Base-by-base conservation (phyloP, 805 yeast genomes). In the Millerago galiae region DNA sequence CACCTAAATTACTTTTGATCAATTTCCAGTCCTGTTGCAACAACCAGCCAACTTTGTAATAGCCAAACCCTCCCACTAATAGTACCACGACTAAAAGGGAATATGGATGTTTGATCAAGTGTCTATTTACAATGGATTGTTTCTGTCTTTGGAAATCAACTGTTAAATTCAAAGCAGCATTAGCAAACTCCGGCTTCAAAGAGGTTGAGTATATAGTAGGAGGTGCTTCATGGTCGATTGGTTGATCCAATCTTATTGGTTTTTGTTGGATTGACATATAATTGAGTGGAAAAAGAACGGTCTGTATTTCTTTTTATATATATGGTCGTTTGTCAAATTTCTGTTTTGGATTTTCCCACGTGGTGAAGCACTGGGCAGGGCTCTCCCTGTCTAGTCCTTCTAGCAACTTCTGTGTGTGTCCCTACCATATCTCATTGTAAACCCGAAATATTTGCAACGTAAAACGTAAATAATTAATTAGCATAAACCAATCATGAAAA, bases 141-240 rank as follows among this genome's bases (percentile, higher is more conserved):
- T 51, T 51, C 40, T 56, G 60, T 41, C 61, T 54, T 27, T 48
- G 53, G 50, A 55, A 77, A 57, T 84, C 93, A 44, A 84, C 77
- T 26, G 81, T 77, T 45, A 83, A 61, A 44, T 76, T 79, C 42
- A 81, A 55, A 1, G 81, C 75, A 10, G 84, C 84, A 35, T 75
- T 74, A 1, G 82, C 68, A 33, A 70, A 67, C 26, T 73, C 76
- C 1, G 90, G 90, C 7, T 65, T 66, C 39, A 85, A 65, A 2
- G 61, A 58, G 1, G 74, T 53, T 30, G 77, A 65, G 36, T 60
- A 64, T 31, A 84, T 74, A 1, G 74, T 74, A 10, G 87, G 68
- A 13, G 77, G 73, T 1, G 70, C 71, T 29, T 69, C 64, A 1
- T 54, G 60, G 45, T 78, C 74, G 42, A 84, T 60, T 7, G 89